Evolutionary conservation across 331 rosid genomes (phyloP), one percentile per base, ranked within the genome.

Genomic region (Malus hybrid): DNA sequence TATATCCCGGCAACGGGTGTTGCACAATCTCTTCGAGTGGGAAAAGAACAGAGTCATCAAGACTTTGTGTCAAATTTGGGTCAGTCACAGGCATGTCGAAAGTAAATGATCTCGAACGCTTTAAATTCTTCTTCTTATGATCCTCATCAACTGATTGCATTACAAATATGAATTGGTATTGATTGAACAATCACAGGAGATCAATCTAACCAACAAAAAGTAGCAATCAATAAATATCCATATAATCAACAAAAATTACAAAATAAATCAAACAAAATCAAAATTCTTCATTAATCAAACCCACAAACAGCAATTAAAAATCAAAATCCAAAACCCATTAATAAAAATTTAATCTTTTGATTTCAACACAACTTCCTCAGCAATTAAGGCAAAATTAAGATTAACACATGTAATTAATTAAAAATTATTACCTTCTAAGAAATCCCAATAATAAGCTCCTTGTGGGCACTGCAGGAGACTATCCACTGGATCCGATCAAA

Each of bases 11-110:
- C 88, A 94, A 78, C 0, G 99, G 99, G 57, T 89, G 78, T 64
- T 94, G 96, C 44, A 93, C 96, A 82, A 94, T 92, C 84, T 92
- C 97, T 75, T 94, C 99, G 30, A 94, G 86, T 0, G 97, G 96
- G 78, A 86, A 89, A 76, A 88, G 79, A 72, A 77, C 78, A 24
- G 83, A 78, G 39, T 85, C 87, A 26, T 90, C 97, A 29, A 87
- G 67, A 78, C 66, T 78, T 16, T 81, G 88, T 19, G 74, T 48
- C 15, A 84, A 78, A 65, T 78, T 87, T 16, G 81, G 79, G 75
- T 89, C 93, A 1, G 97, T 90, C 81, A 82, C 80, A 34, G 97
- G 93, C 99, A 94, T 94, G 58, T 90, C 75, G 84, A 28, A 50
- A 58, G 80, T 58, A 24, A 57, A 66, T 19, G 88, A 77, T 88